Evolutionary conservation across 1,284 basidiomycete genomes (phyloP).

Genomic region (Erythrobasidium hasegawianum): DNA sequence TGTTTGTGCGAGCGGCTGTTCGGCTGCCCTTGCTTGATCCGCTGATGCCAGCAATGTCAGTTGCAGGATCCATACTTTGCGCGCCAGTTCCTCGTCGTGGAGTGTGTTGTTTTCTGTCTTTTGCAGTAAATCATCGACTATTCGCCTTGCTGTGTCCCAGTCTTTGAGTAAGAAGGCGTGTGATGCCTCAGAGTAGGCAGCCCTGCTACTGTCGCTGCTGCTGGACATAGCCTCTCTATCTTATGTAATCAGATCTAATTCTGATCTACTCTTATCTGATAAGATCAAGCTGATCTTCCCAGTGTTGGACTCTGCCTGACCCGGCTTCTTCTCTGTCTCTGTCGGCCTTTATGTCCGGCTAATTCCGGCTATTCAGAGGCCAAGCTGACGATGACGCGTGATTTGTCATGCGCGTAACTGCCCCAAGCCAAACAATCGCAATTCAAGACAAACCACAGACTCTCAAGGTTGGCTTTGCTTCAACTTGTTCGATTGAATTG

Average conservation of each 20-base stretch:
- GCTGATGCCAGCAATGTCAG: slow-evolving; percentile 9
- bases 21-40: neutral
- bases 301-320: too few species aligned
- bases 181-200: slow-evolving; percentile 29
- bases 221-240: neutral
- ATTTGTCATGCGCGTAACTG: too few species aligned
- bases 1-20: slow-evolving; percentile 1
- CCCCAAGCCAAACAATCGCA: too few species aligned
- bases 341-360: too few species aligned
- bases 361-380: too few species aligned
- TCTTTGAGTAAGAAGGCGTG: slow-evolving; percentile 27
- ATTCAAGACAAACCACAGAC: neutral
- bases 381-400: too few species aligned
- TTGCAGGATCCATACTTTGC: slow-evolving; percentile 26
- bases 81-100: slow-evolving; percentile 3
- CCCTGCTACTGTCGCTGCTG: neutral
- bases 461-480: neutral
- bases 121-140: slow-evolving; percentile 9
- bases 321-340: too few species aligned
- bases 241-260: too few species aligned
- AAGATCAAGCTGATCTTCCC: too few species aligned
- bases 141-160: slow-evolving; percentile 4
- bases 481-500: neutral
- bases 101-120: slow-evolving; percentile 5
- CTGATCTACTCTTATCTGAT: too few species aligned